Evolutionary conservation across 495 filamentous ascomycete species (phyloP), one percentile per base, ranked within the genome.

Genomic region (Hypoxylon subgilvum): DNA sequence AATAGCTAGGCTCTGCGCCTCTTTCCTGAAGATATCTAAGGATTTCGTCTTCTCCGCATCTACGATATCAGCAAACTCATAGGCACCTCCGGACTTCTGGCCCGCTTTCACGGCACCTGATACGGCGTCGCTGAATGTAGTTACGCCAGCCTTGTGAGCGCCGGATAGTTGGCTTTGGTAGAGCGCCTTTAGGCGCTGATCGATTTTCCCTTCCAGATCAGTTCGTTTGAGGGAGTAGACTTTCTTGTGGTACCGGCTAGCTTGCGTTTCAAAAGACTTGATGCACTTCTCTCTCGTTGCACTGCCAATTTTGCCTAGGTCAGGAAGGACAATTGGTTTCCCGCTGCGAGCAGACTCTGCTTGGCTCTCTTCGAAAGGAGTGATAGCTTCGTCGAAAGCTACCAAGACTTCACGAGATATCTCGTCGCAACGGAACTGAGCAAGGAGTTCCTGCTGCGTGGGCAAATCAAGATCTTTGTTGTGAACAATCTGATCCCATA

Each of bases 391-490:
- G 66, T 97, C 94, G 64, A 98, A 98, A 2, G 78, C 79, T 23
- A 92, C 79, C 41, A 95, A 78, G 0, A 94, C 92, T 65, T 94
- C 92, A 61, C 91, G 79, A 31, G 89, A 76, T 48, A 98, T 98
- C 78, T 98, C 94, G 69, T 98, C 94, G 69, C 94, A 98, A 40
- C 94, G 84, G 79, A 97, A 98, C 72, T 98, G 94, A 2, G 94
- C 94, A 42, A 98, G 84, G 38, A 98, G 76, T 67, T 98, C 94
- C 69, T 98, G 94, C 73, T 98, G 94, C 0, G 94, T 97, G 12
- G 94, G 94, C 25, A 98, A 74, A 76, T 98, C 94, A 56, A 98
- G 78, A 65, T 98, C 94, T 74, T 98, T 98, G 75, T 98, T 98
- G 74, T 91, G 89, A 64, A 96, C 91, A 64, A 98, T 98, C 72